Evolutionary conservation across 2,329 filamentous ascomycete genomes (phyloP).

Genomic region (Fusarium euwallaceae): DNA sequence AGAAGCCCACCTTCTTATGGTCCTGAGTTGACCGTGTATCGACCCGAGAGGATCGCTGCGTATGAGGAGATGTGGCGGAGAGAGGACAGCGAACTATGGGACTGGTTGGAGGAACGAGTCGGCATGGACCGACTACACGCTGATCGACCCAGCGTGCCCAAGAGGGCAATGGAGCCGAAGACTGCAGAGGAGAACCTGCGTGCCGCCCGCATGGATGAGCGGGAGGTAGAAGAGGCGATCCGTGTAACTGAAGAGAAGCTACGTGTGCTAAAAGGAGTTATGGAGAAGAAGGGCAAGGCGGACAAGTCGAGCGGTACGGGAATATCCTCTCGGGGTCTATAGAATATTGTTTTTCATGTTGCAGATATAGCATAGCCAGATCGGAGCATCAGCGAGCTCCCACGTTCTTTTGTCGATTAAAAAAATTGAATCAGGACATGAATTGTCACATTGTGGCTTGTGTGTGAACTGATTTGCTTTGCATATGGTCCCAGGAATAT

Average conservation of each 20-base stretch:
- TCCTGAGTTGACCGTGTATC: slow-evolving; percentile 48
- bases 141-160: slow-evolving; percentile 54
- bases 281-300: slow-evolving; percentile 60
- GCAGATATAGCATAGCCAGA: slow-evolving; percentile 37
- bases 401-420: slow-evolving; percentile 44
- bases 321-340: slow-evolving; percentile 34
- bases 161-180: slow-evolving; percentile 65
- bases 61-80: slow-evolving; percentile 94
- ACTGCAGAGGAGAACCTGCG: slow-evolving; percentile 71
- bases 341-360: slow-evolving; percentile 43
- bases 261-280: slow-evolving; percentile 78
- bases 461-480: neutral
- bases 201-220: slow-evolving; percentile 74
- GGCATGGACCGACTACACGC: slow-evolving; percentile 72
- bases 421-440: slow-evolving; percentile 9
- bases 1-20: slow-evolving; percentile 54
- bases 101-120: slow-evolving; percentile 90
- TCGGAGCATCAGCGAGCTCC: slow-evolving; percentile 39
- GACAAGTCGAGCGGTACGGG: slow-evolving; percentile 20
- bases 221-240: slow-evolving; percentile 84
- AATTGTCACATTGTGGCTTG: neutral
- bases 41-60: slow-evolving; percentile 78
- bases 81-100: slow-evolving; percentile 91
- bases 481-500: neutral
- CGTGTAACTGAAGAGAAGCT: slow-evolving; percentile 88